A percentile compares a stretch with the other conserved stretches of the same genome.
phyloP scores from a whole-genome alignment of 2,329 filamentous ascomycete genomes.

The Colletotrichum phormii region DNA sequence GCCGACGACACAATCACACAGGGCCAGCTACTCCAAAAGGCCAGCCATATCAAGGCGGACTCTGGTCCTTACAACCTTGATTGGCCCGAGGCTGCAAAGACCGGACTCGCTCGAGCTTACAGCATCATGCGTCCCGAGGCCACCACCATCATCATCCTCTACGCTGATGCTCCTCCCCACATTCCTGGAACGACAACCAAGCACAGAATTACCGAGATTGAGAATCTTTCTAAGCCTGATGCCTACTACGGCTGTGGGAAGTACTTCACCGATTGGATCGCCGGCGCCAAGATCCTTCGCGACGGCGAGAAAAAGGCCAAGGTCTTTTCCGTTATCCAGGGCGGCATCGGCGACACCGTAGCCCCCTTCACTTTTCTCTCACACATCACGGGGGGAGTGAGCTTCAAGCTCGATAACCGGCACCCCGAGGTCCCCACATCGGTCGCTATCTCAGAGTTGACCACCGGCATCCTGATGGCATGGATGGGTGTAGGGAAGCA shows the following conservation, averaged over 20 bases:
- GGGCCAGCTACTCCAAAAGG: conserved; percentile 49
- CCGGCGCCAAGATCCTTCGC: conserved; percentile 48
- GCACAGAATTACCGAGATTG: conserved; percentile 16
- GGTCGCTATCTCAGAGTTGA: conserved; percentile 52
- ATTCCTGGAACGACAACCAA: conserved; percentile 39
- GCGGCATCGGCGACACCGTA: conserved; percentile 36
- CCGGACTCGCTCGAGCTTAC: conserved; percentile 59
- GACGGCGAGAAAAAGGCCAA: conserved; percentile 52
- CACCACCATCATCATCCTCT: conserved; percentile 61
- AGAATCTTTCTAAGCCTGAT: conserved; percentile 5
- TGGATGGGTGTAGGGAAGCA: conserved; percentile 55
- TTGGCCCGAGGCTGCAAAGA: conserved; percentile 61
- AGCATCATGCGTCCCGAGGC: conserved; percentile 58
- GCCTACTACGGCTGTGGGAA: conserved; percentile 47
- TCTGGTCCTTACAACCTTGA: conserved; percentile 50
- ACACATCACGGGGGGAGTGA: conserved; percentile 53
- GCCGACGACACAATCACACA: conserved; percentile 42
- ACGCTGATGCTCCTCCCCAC: conserved; percentile 62
- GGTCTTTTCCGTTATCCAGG: conserved; percentile 56
- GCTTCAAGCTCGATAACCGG: conserved; percentile 46
- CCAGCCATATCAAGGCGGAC: conserved; percentile 44
- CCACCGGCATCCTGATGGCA: conserved; percentile 53
- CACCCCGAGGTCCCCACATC: conserved; percentile 35
- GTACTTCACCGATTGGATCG: conserved; percentile 58
- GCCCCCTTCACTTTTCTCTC: conserved; percentile 56